phyloP scores from a whole-genome alignment of 1,139 yeast genomes.

The Meyerozyma elateridarum region DNA sequence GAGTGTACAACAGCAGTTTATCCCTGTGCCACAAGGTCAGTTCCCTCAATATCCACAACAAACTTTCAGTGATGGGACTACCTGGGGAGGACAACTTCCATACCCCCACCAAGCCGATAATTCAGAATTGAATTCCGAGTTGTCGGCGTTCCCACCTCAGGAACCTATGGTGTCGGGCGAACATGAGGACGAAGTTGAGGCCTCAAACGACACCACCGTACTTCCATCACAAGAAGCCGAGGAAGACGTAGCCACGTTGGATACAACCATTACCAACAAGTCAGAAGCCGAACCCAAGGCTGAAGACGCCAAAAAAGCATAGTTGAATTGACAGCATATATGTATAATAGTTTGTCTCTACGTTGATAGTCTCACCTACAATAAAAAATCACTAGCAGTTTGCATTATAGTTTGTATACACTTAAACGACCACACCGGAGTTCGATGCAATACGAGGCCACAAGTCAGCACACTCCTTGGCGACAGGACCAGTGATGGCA shows the following conservation, averaged over 20 bases:
- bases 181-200: constrained; percentile 1
- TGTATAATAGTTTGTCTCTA: too few species aligned
- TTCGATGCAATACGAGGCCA: constrained; percentile 99
- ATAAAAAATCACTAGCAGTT: not conserved
- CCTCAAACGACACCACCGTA: constrained; percentile 4
- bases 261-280: not conserved
- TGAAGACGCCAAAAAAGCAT: too few species aligned
- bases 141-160: constrained; percentile 3
- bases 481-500: constrained; percentile 99
- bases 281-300: too few species aligned
- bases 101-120: constrained; percentile 1
- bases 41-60: constrained; percentile 3
- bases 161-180: not conserved
- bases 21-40: constrained; percentile 9
- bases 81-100: constrained; percentile 3
- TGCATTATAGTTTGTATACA: constrained; percentile 3
- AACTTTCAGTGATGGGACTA: constrained; percentile 1
- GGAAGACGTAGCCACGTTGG: constrained; percentile 2
- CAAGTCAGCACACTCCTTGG: constrained; percentile 99
- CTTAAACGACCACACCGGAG: constrained; percentile 99
- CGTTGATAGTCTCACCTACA: too few species aligned
- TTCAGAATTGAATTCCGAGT: not conserved
- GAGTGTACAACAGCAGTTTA: constrained; percentile 11
- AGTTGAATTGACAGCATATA: too few species aligned
- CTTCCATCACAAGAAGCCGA: not conserved